A percentile compares a stretch with the other conserved stretches of the same genome.
These are phyloP conservation scores for Thamnidium elegans DNA, from an alignment of 192 early-diverging fungal species.

Conservation along the genomic window DNA sequence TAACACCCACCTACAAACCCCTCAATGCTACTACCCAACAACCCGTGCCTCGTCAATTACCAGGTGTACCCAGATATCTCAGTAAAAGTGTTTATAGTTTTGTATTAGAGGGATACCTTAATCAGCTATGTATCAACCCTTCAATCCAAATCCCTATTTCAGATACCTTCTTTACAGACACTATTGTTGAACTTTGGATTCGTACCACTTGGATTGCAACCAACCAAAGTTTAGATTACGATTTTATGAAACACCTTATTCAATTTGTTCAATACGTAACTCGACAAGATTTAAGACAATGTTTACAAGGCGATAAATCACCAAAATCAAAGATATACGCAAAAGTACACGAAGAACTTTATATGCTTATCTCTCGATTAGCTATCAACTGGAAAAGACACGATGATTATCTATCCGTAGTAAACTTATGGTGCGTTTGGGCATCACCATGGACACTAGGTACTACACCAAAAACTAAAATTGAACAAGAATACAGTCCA, in stretches of 20 bases:
- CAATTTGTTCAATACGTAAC: neutral
- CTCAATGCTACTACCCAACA: too few relatives aligned
- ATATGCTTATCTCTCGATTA: neutral
- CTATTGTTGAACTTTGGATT: neutral
- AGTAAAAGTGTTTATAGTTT: too few relatives aligned
- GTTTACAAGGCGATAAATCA: neutral
- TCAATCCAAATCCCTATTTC: too few relatives aligned
- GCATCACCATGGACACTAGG: neutral
- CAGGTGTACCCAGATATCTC: neutral
- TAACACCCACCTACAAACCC: too few relatives aligned
- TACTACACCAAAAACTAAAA: neutral
- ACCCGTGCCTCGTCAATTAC: neutral
- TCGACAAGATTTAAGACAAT: neutral
- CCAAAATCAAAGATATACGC: neutral
- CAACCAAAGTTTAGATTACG: neutral
- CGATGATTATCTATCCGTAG: neutral
- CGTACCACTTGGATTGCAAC: neutral
- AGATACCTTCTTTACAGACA: slow-evolving; percentile 4
- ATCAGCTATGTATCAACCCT: neutral
- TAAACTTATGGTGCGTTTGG: neutral
- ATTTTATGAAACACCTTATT: neutral
- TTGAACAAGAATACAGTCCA: neutral
- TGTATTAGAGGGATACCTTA: neutral
- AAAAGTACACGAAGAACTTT: neutral
- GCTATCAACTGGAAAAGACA: neutral